A percentile compares a stretch with the other conserved stretches of the same genome.
phyloP scores from a whole-genome alignment of 2,329 filamentous ascomycete species.

The Boeremia lycopersici region DNA sequence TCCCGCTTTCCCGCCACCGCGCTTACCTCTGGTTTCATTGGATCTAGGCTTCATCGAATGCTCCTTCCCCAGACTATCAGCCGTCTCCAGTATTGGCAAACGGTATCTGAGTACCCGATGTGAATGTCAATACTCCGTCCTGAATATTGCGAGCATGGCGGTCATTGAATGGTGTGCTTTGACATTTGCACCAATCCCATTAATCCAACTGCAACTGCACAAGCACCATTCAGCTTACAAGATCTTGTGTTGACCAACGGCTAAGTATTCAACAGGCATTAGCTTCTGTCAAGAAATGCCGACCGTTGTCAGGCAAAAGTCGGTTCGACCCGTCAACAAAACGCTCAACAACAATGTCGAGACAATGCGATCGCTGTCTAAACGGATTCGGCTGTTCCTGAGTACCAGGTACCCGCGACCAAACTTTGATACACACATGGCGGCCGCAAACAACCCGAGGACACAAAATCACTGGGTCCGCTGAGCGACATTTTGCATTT shows the following conservation, averaged over 20 bases:
- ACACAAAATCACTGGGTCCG: not conserved
- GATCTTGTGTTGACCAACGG: not conserved
- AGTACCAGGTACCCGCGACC: constrained; percentile 4
- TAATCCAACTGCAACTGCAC: not conserved
- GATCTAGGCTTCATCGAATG: constrained; percentile 7
- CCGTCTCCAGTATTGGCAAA: constrained; percentile 10
- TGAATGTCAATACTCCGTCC: not conserved
- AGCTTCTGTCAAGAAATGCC: not conserved
- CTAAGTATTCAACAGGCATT: not conserved
- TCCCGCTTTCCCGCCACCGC: constrained; percentile 10
- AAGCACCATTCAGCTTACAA: not conserved
- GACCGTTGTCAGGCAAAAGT: not conserved
- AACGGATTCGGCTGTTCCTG: constrained; percentile 4
- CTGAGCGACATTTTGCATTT: not conserved
- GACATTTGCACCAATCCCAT: not conserved
- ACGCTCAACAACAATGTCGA: constrained; percentile 4
- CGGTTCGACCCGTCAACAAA: constrained; percentile 4
- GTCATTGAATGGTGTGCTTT: not conserved
- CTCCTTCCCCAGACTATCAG: constrained; percentile 6
- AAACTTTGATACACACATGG: constrained; percentile 4
- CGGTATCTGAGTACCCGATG: not conserved
- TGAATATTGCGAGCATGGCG: not conserved
- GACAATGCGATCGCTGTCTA: not conserved
- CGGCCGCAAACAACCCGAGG: constrained; percentile 4
- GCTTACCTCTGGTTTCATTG: constrained; percentile 8